Base-by-base conservation (phyloP, 2,329 filamentous ascomycete species). In the Neophaeococcomyces mojaviensis region DNA sequence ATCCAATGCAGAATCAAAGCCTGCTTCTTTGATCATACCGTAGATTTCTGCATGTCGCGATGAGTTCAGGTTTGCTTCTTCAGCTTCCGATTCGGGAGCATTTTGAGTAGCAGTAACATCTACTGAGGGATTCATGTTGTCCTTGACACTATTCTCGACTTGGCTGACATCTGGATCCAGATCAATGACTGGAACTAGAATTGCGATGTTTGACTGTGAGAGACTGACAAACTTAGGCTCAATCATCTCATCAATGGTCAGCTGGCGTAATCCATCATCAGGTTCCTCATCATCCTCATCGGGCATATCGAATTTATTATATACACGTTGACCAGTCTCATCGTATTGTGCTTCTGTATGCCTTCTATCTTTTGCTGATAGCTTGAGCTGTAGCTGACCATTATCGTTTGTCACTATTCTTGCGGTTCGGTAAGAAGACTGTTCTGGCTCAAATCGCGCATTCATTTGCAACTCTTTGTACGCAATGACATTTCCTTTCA, bases 231-330 rank as follows among this genome's bases (percentile, higher is more conserved):
- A 67, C 55, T 81, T 82, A 1, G 83, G 76, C 32, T 88, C 81
- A 31, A 79, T 73, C 59, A 92, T 70, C 18, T 86, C 81, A 2
- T 61, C 60, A 64, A 84, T 82, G 0, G 63, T 56, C 24, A 88
- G 48, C 5, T 71, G 71, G n/a, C 81, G 73, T 39, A 75, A 69
- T 1, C 84, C 84, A 49, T 82, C 73, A 46, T 83, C 76, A 41
- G 70, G 67, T 2, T 64, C 65, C 8, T 69, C 69, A 12, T 73
- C 72, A 1, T 77, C 76, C 10, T 78, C 79, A 9, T 79, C 77
- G 5, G 80, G 74, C 6, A 77, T 80, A 57, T 94, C 87, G 53
- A 94, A 92, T 48, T 81, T 85, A 51, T 76, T 80, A 56, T 90
- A 94, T 8, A 87, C 65, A 8, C 87, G 76, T 50, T 84, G 72